phyloP scores from a whole-genome alignment of 176 grass and related monocot species.

The Thalia dealbata region DNA sequence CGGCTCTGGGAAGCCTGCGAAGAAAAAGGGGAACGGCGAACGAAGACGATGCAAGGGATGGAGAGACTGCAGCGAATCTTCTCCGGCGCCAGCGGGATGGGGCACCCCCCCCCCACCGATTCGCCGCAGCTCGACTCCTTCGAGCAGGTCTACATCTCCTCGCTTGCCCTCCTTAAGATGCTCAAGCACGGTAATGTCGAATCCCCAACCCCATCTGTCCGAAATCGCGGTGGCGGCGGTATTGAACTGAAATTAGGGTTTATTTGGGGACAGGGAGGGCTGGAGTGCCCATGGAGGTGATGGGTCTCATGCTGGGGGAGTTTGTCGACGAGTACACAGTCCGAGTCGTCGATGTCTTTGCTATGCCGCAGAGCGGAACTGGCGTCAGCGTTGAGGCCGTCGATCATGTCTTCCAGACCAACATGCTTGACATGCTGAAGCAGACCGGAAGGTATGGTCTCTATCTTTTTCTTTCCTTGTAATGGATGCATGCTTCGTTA shows the following conservation, averaged over 20 bases:
- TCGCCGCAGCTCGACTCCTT: slow-evolving; percentile 93
- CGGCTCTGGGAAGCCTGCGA: neutral
- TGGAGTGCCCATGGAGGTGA: slow-evolving; percentile 97
- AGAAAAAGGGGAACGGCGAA: neutral
- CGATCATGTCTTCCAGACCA: slow-evolving; percentile 96
- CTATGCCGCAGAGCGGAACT: slow-evolving; percentile 97
- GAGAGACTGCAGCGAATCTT: slow-evolving; percentile 92
- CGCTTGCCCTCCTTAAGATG: slow-evolving; percentile 98
- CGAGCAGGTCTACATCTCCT: slow-evolving; percentile 99
- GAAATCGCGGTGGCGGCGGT: too few species aligned
- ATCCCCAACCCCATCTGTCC: neutral
- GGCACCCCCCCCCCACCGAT: slow-evolving; percentile 72
- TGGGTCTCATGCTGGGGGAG: slow-evolving; percentile 93
- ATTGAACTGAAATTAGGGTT: slow-evolving; percentile 11
- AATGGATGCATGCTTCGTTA: neutral
- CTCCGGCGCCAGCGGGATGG: slow-evolving; percentile 65
- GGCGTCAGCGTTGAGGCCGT: slow-evolving; percentile 94
- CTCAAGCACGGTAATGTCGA: slow-evolving; percentile 79
- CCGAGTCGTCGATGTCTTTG: slow-evolving; percentile 88
- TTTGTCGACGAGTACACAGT: slow-evolving; percentile 98
- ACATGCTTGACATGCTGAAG: slow-evolving; percentile 99
- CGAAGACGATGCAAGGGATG: slow-evolving; percentile 35
- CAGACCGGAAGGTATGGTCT: slow-evolving; percentile 64
- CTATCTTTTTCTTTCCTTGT: neutral
- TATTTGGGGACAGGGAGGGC: slow-evolving; percentile 43